A percentile compares a stretch with the other conserved stretches of the same genome.
These are phyloP conservation scores for Bruguiera hainesii DNA, from an alignment of 441 rosid genomes.

Conservation along the genomic window DNA sequence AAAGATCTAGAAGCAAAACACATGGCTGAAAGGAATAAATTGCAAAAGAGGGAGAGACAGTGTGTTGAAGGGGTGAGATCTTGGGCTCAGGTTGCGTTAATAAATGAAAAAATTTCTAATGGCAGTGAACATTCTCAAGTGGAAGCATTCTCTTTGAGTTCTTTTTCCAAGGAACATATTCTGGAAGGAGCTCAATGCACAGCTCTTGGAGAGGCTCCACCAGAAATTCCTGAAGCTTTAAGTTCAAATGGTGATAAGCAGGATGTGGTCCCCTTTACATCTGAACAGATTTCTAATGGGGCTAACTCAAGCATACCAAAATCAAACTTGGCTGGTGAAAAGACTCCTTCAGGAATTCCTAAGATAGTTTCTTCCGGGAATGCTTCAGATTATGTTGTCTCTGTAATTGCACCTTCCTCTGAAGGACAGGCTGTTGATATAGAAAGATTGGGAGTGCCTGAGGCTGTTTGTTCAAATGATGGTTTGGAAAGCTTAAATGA, in stretches of 20 bases:
- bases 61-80: slow-evolving; percentile 47
- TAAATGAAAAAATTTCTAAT: slow-evolving; percentile 20
- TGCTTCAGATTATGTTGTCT: slow-evolving; percentile 11
- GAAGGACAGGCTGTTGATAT: slow-evolving; percentile 16
- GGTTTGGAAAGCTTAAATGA: slow-evolving; percentile 21
- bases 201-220: slow-evolving; percentile 31
- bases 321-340: slow-evolving; percentile 15
- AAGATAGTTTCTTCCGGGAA: slow-evolving; percentile 9
- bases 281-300: slow-evolving; percentile 17
- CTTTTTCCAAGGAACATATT: slow-evolving; percentile 26
- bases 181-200: slow-evolving; percentile 23
- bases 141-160: slow-evolving; percentile 16
- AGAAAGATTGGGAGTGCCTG: slow-evolving; percentile 7
- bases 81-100: slow-evolving; percentile 43
- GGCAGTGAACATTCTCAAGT: slow-evolving; percentile 23
- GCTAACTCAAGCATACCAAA: neutral
- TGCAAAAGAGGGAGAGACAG: slow-evolving; percentile 39
- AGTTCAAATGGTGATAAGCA: slow-evolving; percentile 27
- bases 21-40: slow-evolving; percentile 37
- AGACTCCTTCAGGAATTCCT: slow-evolving; percentile 16
- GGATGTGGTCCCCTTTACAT: slow-evolving; percentile 19
- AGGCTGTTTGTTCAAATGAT: slow-evolving; percentile 17
- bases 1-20: slow-evolving; percentile 42
- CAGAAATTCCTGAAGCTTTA: slow-evolving; percentile 16
- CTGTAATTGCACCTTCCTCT: slow-evolving; percentile 10